Percentiles rank a stretch among this genome's conserved stretches.
phyloP scores from a whole-genome alignment of 164 flowering plant species.

The Magnolia officinalis region DNA sequence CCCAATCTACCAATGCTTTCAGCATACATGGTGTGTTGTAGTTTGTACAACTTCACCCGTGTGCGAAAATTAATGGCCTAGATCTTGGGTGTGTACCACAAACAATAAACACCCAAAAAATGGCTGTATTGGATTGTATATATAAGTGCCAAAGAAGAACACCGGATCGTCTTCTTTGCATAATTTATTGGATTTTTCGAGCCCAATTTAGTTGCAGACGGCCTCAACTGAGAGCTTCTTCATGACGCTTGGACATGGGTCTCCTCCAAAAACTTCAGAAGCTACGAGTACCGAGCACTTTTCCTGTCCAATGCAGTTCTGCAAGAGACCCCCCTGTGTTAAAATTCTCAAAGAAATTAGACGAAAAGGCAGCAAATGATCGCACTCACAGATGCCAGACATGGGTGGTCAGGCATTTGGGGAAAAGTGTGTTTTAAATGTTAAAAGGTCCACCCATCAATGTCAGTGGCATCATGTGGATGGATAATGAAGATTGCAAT shows the following conservation, averaged over 20 bases:
- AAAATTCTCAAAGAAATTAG: constrained; percentile 5
- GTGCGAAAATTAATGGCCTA: not conserved
- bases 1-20: constrained; percentile 1
- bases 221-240: constrained; percentile 73
- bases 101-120: not conserved
- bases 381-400: not conserved
- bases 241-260: constrained; percentile 68
- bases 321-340: constrained; percentile 26
- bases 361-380: constrained; percentile 2
- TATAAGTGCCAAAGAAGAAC: not conserved
- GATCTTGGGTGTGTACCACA: not conserved
- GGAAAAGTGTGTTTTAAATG: not conserved
- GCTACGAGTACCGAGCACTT: constrained; percentile 70
- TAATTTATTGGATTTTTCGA: constrained; percentile 1
- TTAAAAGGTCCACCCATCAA: not conserved
- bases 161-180: not conserved
- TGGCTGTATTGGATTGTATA: not conserved
- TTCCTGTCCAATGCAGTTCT: constrained; percentile 85
- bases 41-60: constrained; percentile 8
- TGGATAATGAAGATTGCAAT: not conserved
- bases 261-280: constrained; percentile 83
- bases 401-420: not conserved
- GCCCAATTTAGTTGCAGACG: constrained; percentile 35
- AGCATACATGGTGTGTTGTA: constrained; percentile 8
- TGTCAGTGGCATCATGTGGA: not conserved